Conservation (phyloP, 2,329 filamentous ascomycete species). For the Coniosporium tulheliwenetii region DNA sequence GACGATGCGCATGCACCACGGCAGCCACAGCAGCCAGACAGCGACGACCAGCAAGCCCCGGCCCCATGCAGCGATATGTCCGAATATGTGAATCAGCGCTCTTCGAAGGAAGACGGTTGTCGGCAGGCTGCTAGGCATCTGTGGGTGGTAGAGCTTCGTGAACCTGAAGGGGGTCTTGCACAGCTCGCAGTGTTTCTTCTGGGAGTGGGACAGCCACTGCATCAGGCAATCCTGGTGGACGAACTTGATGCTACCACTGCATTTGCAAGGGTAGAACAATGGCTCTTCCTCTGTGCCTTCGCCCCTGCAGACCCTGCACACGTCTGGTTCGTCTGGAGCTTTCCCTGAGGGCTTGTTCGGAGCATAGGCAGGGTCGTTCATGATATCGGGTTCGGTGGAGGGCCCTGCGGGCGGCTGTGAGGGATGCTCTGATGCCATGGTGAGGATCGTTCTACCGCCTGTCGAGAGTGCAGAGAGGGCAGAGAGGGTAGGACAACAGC, state of each 20-base stretch:
- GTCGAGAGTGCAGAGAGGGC: too few relatives aligned
- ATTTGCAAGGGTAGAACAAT: conserved; percentile 96
- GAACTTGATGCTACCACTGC: conserved; percentile 95
- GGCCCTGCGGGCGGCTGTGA: too few relatives aligned
- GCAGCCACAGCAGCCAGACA: conserved; percentile 81
- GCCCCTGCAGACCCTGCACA: conserved; percentile 92
- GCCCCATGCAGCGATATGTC: conserved; percentile 61
- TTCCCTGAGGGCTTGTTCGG: conserved; percentile 17
- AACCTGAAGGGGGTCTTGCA: conserved; percentile 98
- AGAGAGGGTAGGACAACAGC: too few relatives aligned
- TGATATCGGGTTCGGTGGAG: conserved; percentile 28
- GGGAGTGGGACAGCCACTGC: conserved; percentile 96
- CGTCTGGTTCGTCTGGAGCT: conserved; percentile 46
- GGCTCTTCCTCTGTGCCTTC: conserved; percentile 72
- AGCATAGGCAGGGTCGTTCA: conserved; percentile 40
- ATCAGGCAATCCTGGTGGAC: conserved; percentile 97
- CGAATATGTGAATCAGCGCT: conserved; percentile 55
- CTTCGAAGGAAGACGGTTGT: conserved; percentile 67
- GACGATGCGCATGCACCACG: conserved; percentile 77
- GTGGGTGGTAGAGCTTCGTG: conserved; percentile 88
- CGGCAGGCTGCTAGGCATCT: conserved; percentile 80
- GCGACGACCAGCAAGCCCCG: conserved; percentile 63
- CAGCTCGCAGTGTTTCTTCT: conserved; percentile 98
- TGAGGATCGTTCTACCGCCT: too few relatives aligned
- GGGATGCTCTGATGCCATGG: too few relatives aligned